These are phyloP conservation scores for Fusarium brevicatenulatum DNA, from an alignment of 2,329 filamentous ascomycete species.

Conservation along the genomic window DNA sequence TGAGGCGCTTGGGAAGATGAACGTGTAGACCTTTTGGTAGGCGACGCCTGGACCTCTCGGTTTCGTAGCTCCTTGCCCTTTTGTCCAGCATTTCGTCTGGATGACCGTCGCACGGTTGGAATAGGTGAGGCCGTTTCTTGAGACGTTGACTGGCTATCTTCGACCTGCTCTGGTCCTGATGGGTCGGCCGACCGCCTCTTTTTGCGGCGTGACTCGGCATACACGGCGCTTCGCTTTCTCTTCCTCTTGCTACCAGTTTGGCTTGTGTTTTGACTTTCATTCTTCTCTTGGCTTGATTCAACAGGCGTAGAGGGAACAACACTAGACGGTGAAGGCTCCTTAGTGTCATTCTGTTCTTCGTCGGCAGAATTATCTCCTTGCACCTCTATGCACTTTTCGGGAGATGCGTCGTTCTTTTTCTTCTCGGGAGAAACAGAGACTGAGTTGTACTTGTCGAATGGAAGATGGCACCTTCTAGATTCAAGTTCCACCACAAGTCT, in stretches of 20 bases:
- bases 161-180: conserved; percentile 24
- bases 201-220: conserved; percentile 43
- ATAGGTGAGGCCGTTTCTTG: conserved; percentile 31
- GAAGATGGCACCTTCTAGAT: conserved; percentile 49
- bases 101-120: conserved; percentile 38
- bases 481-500: conserved; percentile 63
- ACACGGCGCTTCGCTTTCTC: conserved; percentile 42
- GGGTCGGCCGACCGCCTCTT: conserved; percentile 42
- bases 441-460: conserved; percentile 27
- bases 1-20: conserved; percentile 2
- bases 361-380: conserved; percentile 34
- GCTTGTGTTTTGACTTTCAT: conserved; percentile 20
- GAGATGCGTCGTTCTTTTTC: neutral
- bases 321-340: conserved; percentile 16
- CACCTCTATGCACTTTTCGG: conserved; percentile 36
- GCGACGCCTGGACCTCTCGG: conserved; percentile 17
- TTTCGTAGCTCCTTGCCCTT: conserved; percentile 24
- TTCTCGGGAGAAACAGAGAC: conserved; percentile 32
- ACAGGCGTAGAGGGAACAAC: conserved; percentile 43
- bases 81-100: conserved; percentile 37
- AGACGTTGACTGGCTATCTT: conserved; percentile 33
- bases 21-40: conserved; percentile 18
- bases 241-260: conserved; percentile 44
- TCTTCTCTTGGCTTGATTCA: conserved; percentile 10
- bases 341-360: conserved; percentile 19